Evolutionary conservation across 345 rosid genomes (phyloP).

Genomic region (Excoecaria cochinchinensis): DNA sequence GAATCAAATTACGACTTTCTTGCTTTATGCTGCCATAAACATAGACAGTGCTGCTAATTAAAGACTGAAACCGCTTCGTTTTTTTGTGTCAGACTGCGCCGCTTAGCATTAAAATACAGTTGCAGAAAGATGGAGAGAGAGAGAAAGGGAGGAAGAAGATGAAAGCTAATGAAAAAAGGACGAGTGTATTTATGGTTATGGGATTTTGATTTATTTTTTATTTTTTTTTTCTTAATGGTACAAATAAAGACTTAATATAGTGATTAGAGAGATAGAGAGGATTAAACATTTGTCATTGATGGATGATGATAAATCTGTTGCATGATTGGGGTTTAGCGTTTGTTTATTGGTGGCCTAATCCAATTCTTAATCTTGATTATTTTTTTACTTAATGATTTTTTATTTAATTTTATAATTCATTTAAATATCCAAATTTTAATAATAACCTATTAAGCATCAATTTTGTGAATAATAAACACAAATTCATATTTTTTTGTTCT

Average conservation of each 20-base stretch:
- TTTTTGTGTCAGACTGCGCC: constrained; percentile 43
- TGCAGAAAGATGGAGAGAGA: neutral
- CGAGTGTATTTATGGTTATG: neutral
- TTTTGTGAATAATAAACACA: no score
- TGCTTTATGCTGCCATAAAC: neutral
- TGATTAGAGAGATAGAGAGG: constrained; percentile 11
- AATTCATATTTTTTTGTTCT: no score
- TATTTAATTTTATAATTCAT: no score
- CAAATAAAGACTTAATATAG: no score
- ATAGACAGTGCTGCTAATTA: neutral
- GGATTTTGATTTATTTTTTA: no score
- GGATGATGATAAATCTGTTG: constrained; percentile 9
- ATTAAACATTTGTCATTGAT: constrained; percentile 39
- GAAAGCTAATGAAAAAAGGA: neutral
- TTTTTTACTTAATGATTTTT: no score
- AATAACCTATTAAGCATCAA: no score
- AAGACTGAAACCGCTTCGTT: neutral
- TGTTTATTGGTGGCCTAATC: constrained; percentile 8
- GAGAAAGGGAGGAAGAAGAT: neutral
- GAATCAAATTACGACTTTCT: constrained; percentile 12
- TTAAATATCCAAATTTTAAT: no score
- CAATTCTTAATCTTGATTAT: neutral
- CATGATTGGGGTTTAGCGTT: constrained; percentile 22
- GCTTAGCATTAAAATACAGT: constrained; percentile 26
- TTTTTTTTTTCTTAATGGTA: no score